Evolutionary conservation across 2,329 filamentous ascomycete species (phyloP).

Genomic region (Alternaria sp.): DNA sequence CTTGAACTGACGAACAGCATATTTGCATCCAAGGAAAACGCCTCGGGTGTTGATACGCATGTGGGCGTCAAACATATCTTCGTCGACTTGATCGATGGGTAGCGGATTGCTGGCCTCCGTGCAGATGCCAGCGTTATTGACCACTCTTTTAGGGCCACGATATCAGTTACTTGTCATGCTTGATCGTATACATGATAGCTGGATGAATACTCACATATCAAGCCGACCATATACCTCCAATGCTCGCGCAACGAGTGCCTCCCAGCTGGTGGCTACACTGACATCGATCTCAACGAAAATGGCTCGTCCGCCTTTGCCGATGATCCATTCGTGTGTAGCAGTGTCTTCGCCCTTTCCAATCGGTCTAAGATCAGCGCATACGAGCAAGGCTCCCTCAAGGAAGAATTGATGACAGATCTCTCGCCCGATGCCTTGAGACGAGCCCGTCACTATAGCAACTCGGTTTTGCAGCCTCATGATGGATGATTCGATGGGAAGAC

Average conservation of each 20-base stretch:
- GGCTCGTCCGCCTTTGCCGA: background rate
- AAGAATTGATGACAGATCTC: constrained; percentile 18
- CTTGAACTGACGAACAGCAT: constrained; percentile 47
- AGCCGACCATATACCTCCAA: background rate
- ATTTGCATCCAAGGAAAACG: constrained; percentile 50
- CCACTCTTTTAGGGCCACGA: background rate
- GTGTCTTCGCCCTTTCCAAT: background rate
- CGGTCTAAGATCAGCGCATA: background rate
- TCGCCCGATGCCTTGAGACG: constrained; percentile 36
- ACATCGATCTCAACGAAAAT: background rate
- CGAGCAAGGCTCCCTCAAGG: background rate
- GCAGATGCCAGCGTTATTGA: background rate
- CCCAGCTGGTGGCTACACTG: background rate
- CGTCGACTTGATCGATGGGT: background rate
- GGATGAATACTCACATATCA: background rate
- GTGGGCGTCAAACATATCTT: constrained; percentile 45
- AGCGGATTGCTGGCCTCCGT: background rate
- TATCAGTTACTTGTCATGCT: background rate
- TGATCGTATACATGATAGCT: background rate
- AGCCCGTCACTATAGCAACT: constrained; percentile 38
- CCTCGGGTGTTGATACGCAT: constrained; percentile 47
- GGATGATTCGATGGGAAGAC: background rate
- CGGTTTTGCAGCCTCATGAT: constrained; percentile 9
- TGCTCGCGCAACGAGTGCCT: background rate
- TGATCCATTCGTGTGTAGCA: background rate